phyloP scores from a whole-genome alignment of 2,329 filamentous ascomycete genomes.

The Aspergillus pseudoviridinutans region DNA sequence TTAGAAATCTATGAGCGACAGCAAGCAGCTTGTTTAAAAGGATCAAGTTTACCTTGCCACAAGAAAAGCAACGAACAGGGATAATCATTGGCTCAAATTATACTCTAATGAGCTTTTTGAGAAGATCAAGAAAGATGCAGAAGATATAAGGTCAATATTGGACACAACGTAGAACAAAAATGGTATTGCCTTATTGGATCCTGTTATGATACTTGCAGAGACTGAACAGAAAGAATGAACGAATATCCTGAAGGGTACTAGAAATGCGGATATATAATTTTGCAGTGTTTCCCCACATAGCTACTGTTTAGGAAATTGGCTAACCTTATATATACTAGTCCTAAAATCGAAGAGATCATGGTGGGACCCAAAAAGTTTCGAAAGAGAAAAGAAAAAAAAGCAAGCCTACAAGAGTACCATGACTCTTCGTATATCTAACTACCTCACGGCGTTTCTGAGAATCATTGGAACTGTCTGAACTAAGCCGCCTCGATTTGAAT shows the following conservation, averaged over 20 bases:
- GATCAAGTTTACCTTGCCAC: slow-evolving; percentile 73
- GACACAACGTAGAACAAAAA: neutral
- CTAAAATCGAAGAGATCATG: neutral
- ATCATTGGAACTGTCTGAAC: neutral
- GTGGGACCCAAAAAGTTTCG: neutral
- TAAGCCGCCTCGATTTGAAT: neutral
- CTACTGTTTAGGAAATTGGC: neutral
- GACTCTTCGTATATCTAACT: neutral
- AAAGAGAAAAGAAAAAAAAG: slow-evolving; percentile 1
- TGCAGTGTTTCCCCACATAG: neutral
- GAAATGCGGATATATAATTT: neutral
- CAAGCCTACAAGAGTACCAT: neutral
- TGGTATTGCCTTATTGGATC: neutral
- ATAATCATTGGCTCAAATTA: slow-evolving; percentile 72
- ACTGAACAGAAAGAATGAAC: neutral
- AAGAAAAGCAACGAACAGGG: slow-evolving; percentile 96
- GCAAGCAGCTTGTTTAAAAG: neutral
- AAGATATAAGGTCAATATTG: neutral
- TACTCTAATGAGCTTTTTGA: neutral
- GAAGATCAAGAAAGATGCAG: slow-evolving; percentile 1
- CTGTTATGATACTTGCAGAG: neutral
- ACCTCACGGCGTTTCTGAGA: neutral
- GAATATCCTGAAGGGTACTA: neutral
- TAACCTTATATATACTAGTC: neutral
- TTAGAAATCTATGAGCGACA: slow-evolving; percentile 8